Evolutionary conservation across 352 stramenopile genomes (phyloP).

Genomic region (Aphanomyces euteiches): DNA sequence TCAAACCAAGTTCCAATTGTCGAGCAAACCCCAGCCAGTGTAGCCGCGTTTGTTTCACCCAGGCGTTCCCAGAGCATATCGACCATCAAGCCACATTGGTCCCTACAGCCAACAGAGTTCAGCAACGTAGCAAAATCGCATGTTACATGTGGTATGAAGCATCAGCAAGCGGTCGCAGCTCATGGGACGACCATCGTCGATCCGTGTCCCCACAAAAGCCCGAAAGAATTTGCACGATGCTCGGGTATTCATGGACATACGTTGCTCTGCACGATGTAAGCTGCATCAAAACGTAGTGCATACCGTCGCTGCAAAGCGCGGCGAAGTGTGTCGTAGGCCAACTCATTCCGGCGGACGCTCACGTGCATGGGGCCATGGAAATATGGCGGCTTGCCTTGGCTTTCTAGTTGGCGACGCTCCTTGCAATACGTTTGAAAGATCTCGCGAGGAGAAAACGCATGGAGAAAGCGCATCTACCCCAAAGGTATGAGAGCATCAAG

Average conservation of each 20-base stretch:
- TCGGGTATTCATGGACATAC: constrained; percentile 22
- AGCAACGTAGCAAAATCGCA: background rate
- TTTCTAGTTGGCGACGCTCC: background rate
- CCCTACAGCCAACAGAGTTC: background rate
- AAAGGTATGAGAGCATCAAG: background rate
- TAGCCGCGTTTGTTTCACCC: too few relatives aligned
- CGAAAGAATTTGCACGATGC: constrained; percentile 1
- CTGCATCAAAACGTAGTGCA: background rate
- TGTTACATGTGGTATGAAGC: constrained; percentile 23
- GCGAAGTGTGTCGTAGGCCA: background rate
- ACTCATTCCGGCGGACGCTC: background rate
- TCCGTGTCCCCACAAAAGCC: constrained; percentile 5
- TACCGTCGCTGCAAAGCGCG: constrained; percentile 6
- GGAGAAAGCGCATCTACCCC: constrained; percentile 9
- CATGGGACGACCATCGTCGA: background rate
- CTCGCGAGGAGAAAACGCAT: background rate
- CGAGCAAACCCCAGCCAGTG: background rate
- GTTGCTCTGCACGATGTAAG: background rate
- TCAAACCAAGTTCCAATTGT: background rate
- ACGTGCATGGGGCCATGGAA: constrained; percentile 9
- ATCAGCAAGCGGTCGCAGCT: constrained; percentile 13
- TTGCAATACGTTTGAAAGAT: background rate
- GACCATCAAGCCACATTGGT: constrained; percentile 21
- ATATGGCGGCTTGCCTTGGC: too few relatives aligned
- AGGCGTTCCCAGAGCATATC: constrained; percentile 26